These are phyloP conservation scores for Chenopodium formosanum DNA, from an alignment of 148 eudicot species.

Conservation along the genomic window DNA sequence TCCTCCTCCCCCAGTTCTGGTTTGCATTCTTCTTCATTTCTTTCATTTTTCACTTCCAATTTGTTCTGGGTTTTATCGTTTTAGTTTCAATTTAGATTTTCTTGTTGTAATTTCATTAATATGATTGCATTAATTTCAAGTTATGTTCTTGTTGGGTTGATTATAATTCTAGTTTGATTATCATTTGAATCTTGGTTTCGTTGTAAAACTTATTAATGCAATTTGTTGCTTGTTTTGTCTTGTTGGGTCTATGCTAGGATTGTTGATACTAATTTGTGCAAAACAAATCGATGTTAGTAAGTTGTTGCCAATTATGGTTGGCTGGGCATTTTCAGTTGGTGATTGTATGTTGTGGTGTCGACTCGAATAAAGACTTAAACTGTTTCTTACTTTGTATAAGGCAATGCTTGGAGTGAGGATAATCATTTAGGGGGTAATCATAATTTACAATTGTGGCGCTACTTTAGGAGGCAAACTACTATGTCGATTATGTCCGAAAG, in stretches of 20 bases:
- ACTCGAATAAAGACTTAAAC: not conserved
- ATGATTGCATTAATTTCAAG: not conserved
- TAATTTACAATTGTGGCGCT: no score
- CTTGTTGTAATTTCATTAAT: not conserved
- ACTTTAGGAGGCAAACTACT: not conserved
- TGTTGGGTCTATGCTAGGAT: not conserved
- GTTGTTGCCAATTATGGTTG: not conserved
- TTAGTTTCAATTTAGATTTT: not conserved
- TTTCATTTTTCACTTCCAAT: not conserved
- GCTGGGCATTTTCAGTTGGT: conserved; percentile 3
- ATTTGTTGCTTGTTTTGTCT: not conserved
- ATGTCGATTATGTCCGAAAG: not conserved
- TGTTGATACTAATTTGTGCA: not conserved
- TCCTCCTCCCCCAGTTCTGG: conserved; percentile 87
- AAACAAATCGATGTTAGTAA: not conserved
- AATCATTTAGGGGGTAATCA: not conserved
- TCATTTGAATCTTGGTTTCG: not conserved
- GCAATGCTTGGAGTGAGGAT: not conserved
- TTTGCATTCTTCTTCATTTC: conserved; percentile 16
- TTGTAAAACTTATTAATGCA: not conserved
- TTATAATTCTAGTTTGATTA: not conserved
- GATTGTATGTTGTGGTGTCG: not conserved
- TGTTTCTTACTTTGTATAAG: no score
- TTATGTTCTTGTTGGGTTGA: not conserved
- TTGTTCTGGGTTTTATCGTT: not conserved